Evolutionary conservation across 805 yeast species (phyloP).

Genomic region (Myxozyma neotropica): DNA sequence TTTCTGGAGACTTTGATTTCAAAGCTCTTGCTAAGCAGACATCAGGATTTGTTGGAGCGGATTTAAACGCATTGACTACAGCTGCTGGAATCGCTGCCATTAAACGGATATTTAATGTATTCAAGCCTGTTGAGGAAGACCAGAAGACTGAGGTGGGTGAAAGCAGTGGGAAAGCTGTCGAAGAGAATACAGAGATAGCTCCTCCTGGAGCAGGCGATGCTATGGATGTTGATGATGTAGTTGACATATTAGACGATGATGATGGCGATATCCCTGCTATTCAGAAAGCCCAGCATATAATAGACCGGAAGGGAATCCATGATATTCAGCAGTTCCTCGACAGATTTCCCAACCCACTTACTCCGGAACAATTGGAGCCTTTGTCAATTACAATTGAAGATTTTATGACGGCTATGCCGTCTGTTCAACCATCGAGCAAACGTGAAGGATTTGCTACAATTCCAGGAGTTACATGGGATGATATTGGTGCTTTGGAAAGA

Average conservation of each 20-base stretch:
- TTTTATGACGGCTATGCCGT: slow-evolving; percentile 81
- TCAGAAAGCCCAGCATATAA: slow-evolving; percentile 22
- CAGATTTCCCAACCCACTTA: slow-evolving; percentile 77
- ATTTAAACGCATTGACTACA: slow-evolving; percentile 83
- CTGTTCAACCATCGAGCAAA: slow-evolving; percentile 95
- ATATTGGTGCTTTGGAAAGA: slow-evolving; percentile 83
- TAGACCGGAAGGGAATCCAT: slow-evolving; percentile 39
- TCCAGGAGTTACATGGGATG: slow-evolving; percentile 95
- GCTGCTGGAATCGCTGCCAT: slow-evolving; percentile 96
- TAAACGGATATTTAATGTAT: slow-evolving; percentile 76
- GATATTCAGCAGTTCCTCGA: slow-evolving; percentile 72
- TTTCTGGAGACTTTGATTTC: slow-evolving; percentile 71
- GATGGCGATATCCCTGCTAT: slow-evolving; percentile 38
- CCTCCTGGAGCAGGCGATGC: slow-evolving; percentile 30
- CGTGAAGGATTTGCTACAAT: slow-evolving; percentile 99
- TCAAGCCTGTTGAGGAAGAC: slow-evolving; percentile 45
- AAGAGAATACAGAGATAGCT: background rate
- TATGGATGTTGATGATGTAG: slow-evolving; percentile 42
- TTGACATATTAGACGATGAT: slow-evolving; percentile 41
- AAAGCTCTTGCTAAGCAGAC: slow-evolving; percentile 80
- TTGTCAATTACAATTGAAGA: slow-evolving; percentile 77
- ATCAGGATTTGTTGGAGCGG: slow-evolving; percentile 98
- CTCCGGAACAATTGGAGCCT: slow-evolving; percentile 72
- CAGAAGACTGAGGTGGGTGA: slow-evolving; percentile 10
- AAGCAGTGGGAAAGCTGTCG: background rate